These are phyloP conservation scores for Colletotrichum theobromicola DNA, from an alignment of 2,329 filamentous ascomycete species.

Conservation along the genomic window DNA sequence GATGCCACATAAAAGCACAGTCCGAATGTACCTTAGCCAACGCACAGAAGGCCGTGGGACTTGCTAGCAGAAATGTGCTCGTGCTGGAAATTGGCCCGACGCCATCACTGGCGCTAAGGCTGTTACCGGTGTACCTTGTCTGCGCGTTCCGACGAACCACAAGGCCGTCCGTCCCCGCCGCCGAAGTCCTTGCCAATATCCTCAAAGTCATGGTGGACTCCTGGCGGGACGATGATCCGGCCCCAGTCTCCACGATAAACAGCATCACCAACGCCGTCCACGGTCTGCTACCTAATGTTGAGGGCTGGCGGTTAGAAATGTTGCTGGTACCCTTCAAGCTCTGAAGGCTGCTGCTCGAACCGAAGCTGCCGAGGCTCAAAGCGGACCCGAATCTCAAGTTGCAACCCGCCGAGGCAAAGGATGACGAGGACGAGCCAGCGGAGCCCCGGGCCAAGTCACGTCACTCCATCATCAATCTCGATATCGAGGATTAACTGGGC, in stretches of 20 bases:
- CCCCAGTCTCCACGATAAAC: neutral
- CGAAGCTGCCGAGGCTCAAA: too few species aligned
- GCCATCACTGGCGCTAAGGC: neutral
- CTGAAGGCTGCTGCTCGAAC: neutral
- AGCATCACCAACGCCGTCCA: neutral
- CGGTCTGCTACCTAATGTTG: neutral
- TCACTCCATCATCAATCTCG: neutral
- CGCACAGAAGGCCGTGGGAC: neutral
- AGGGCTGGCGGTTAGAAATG: neutral
- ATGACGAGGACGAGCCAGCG: neutral
- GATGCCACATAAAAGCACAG: neutral
- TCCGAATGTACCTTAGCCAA: neutral
- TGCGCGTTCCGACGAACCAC: neutral
- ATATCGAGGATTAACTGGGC: neutral
- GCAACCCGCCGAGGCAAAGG: neutral
- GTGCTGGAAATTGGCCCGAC: neutral
- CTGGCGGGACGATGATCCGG: neutral
- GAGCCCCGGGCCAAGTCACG: neutral
- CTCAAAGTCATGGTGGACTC: neutral
- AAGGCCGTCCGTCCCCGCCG: neutral
- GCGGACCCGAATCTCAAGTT: neutral
- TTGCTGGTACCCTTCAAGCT: neutral
- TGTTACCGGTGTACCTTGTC: neutral
- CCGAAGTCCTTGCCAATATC: neutral
- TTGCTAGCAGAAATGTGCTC: neutral